A percentile compares a stretch with the other conserved stretches of the same genome.
Evolutionary conservation across 495 filamentous ascomycete species (phyloP).

Genomic region (Hyaloscypha bicolor): DNA sequence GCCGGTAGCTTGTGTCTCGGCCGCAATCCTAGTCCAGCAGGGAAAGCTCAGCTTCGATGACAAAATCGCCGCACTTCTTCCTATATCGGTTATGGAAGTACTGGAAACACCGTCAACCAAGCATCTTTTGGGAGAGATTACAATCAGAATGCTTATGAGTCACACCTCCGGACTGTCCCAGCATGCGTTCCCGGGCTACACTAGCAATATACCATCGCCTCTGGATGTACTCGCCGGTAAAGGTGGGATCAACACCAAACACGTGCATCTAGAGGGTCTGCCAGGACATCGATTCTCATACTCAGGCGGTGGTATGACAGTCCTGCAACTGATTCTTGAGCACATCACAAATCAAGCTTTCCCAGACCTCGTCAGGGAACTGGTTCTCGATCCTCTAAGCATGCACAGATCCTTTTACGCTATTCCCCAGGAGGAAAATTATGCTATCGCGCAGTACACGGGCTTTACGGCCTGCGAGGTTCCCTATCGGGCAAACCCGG

Average conservation of each 20-base stretch:
- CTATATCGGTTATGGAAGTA: no score
- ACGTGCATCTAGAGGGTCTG: conserved; percentile 23
- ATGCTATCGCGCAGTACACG: conserved; percentile 28
- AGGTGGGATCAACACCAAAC: conserved; percentile 28
- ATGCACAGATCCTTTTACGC: conserved; percentile 29
- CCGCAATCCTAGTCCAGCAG: no score
- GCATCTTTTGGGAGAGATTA: conserved; percentile 15
- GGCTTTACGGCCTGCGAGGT: conserved; percentile 16
- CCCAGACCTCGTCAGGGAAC: conserved; percentile 24
- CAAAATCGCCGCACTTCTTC: no score
- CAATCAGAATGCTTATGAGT: conserved; percentile 29
- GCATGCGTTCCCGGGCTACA: conserved; percentile 31
- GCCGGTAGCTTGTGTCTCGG: no score
- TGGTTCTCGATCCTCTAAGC: conserved; percentile 31
- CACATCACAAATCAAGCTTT: conserved; percentile 21
- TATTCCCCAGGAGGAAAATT: conserved; percentile 23
- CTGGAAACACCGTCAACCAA: no score
- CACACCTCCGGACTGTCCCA: conserved; percentile 33
- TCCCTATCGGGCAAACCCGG: conserved; percentile 23
- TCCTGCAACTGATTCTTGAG: conserved; percentile 35
- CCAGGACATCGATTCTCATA: conserved; percentile 31
- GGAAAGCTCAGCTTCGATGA: no score
- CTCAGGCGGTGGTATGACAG: conserved; percentile 33
- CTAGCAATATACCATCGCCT: conserved; percentile 12
- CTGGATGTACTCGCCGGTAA: conserved; percentile 27